Conservation (phyloP, 2,329 filamentous ascomycete genomes). For the Penicillium sp. region DNA sequence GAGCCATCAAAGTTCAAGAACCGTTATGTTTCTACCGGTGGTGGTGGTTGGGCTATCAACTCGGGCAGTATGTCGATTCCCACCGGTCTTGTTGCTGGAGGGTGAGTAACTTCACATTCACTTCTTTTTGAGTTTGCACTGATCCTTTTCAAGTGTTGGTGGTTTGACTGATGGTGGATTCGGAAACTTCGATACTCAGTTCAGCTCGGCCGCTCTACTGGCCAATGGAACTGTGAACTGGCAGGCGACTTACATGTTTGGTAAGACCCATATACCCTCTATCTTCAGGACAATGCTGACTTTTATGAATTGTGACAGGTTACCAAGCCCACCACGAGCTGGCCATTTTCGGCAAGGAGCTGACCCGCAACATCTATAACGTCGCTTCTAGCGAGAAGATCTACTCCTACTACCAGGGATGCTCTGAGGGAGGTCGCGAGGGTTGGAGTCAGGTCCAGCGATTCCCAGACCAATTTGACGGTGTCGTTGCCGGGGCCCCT, state of each 20-base stretch:
- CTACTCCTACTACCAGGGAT: slow-evolving; percentile 52
- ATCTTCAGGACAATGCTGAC: neutral
- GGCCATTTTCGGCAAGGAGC: slow-evolving; percentile 45
- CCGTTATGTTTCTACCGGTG: slow-evolving; percentile 49
- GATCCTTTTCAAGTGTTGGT: slow-evolving; percentile 36
- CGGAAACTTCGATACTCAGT: slow-evolving; percentile 46
- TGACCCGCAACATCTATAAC: slow-evolving; percentile 43
- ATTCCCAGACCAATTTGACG: slow-evolving; percentile 48
- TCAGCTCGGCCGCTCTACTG: slow-evolving; percentile 38
- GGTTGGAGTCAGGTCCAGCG: slow-evolving; percentile 50
- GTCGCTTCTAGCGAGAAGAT: slow-evolving; percentile 10
- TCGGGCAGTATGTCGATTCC: slow-evolving; percentile 31
- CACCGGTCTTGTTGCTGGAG: neutral
- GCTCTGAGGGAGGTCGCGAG: slow-evolving; percentile 54
- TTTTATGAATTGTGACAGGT: neutral
- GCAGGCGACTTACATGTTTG: slow-evolving; percentile 52
- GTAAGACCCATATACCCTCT: slow-evolving; percentile 2
- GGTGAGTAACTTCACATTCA: neutral
- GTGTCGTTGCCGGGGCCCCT: slow-evolving; percentile 44
- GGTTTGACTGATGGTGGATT: slow-evolving; percentile 54
- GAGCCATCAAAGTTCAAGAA: slow-evolving; percentile 46
- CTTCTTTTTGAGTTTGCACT: neutral
- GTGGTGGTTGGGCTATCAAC: slow-evolving; percentile 50
- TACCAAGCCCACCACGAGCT: slow-evolving; percentile 54
- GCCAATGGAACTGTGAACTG: slow-evolving; percentile 50